Evolutionary conservation across 495 filamentous ascomycete genomes (phyloP).

Genomic region (Lophium mytilinum): DNA sequence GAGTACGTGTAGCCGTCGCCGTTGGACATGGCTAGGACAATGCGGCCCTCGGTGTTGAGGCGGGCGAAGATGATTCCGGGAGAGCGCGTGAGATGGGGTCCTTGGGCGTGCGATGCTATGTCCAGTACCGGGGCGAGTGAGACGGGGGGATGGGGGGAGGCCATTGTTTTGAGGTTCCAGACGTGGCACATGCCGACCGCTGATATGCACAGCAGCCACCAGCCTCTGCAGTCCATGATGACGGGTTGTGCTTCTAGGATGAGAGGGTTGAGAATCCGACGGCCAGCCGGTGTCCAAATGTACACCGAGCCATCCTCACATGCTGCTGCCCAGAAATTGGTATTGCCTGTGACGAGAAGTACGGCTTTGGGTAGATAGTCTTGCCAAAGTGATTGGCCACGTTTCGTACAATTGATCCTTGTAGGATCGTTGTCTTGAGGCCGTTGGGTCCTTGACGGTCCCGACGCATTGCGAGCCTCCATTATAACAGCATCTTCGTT

Average conservation of each 20-base stretch:
- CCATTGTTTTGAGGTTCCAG: slow-evolving; percentile 83
- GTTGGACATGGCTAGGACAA: slow-evolving; percentile 80
- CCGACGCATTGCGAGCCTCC: slow-evolving; percentile 63
- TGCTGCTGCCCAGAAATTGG: slow-evolving; percentile 81
- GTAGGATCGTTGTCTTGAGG: slow-evolving; percentile 66
- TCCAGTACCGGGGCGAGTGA: slow-evolving; percentile 87
- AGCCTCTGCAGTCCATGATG: slow-evolving; percentile 80
- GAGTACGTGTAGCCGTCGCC: slow-evolving; percentile 91
- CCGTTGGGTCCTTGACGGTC: slow-evolving; percentile 48
- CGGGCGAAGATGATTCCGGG: slow-evolving; percentile 84
- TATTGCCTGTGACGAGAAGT: slow-evolving; percentile 79
- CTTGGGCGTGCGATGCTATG: slow-evolving; percentile 62
- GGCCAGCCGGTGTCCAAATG: slow-evolving; percentile 90
- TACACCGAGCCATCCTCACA: slow-evolving; percentile 93
- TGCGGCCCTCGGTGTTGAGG: slow-evolving; percentile 73
- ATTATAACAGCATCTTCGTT: slow-evolving; percentile 57
- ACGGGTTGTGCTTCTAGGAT: slow-evolving; percentile 89
- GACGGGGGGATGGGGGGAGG: slow-evolving; percentile 78
- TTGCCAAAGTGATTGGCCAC: slow-evolving; percentile 84
- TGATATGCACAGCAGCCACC: slow-evolving; percentile 82
- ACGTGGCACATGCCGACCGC: slow-evolving; percentile 85
- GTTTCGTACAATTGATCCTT: slow-evolving; percentile 68
- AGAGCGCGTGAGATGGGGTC: slow-evolving; percentile 59
- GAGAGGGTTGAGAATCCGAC: slow-evolving; percentile 72
- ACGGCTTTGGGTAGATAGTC: slow-evolving; percentile 81